A percentile compares a stretch with the other conserved stretches of the same genome.
Evolutionary conservation across 2,329 filamentous ascomycete species (phyloP).

Genomic region (Sporothrix sp.): DNA sequence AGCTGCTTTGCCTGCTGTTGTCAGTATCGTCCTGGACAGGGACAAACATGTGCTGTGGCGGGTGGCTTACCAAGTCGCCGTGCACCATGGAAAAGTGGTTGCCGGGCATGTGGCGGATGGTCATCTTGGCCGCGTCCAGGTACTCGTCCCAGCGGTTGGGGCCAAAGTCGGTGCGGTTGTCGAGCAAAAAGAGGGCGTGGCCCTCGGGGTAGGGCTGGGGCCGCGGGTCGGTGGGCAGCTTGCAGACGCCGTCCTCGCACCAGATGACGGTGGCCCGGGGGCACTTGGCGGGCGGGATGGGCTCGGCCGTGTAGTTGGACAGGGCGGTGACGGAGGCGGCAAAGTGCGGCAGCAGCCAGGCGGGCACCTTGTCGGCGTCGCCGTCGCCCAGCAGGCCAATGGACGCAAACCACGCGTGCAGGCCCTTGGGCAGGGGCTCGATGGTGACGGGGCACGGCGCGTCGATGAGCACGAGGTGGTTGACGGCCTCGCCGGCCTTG

Average conservation of each 20-base stretch:
- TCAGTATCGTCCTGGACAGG: slow-evolving; percentile 14
- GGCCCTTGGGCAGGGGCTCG: slow-evolving; percentile 51
- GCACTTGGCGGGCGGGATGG: slow-evolving; percentile 47
- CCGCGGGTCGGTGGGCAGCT: slow-evolving; percentile 53
- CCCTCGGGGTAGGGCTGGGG: slow-evolving; percentile 50
- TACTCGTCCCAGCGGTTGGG: slow-evolving; percentile 62
- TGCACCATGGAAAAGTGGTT: slow-evolving; percentile 75
- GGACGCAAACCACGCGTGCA: slow-evolving; percentile 63
- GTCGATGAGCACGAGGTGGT: slow-evolving; percentile 55
- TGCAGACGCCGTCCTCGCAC: slow-evolving; percentile 65
- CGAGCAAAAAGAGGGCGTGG: slow-evolving; percentile 59
- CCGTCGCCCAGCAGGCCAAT: slow-evolving; percentile 61
- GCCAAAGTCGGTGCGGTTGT: slow-evolving; percentile 63
- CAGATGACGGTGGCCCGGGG: slow-evolving; percentile 58
- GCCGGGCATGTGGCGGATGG: slow-evolving; percentile 56
- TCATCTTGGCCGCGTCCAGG: slow-evolving; percentile 50
- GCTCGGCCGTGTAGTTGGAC: slow-evolving; percentile 57
- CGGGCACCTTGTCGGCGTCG: slow-evolving; percentile 50
- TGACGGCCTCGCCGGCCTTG: slow-evolving; percentile 46
- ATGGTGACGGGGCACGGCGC: slow-evolving; percentile 57
- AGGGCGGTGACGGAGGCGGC: slow-evolving; percentile 57
- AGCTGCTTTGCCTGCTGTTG: slow-evolving; percentile 28
- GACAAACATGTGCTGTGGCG: neutral
- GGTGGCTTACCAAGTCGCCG: slow-evolving; percentile 33
- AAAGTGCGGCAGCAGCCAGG: slow-evolving; percentile 69